phyloP scores from a whole-genome alignment of 495 filamentous ascomycete genomes.

The Thozetella sp. region DNA sequence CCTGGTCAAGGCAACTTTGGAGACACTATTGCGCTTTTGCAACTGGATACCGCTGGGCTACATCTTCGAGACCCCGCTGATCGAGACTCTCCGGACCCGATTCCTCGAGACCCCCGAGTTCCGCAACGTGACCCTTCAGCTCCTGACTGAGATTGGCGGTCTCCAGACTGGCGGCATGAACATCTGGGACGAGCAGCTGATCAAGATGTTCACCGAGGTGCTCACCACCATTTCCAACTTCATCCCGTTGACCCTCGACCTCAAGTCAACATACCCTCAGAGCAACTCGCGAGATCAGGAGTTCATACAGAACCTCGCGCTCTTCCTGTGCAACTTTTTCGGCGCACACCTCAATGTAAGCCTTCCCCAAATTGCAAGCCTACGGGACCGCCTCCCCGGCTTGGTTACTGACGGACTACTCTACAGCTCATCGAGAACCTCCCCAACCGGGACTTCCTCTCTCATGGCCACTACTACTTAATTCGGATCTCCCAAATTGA shows the following conservation, averaged over 20 bases:
- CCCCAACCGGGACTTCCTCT: constrained; percentile 90
- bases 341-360: constrained; percentile 85
- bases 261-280: constrained; percentile 84
- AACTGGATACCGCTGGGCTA: constrained; percentile 99
- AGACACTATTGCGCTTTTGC: constrained; percentile 92
- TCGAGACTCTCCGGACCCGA: constrained; percentile 86
- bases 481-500: constrained; percentile 98
- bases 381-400: neutral
- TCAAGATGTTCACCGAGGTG: constrained; percentile 96
- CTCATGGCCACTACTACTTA: constrained; percentile 95
- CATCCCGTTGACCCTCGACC: constrained; percentile 83
- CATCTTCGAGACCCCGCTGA: constrained; percentile 96
- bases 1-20: constrained; percentile 89
- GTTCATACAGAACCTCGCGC: constrained; percentile 92
- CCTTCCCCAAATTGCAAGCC: constrained; percentile 8
- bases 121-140: constrained; percentile 94
- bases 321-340: constrained; percentile 97
- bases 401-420: neutral
- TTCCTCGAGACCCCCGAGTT: constrained; percentile 93
- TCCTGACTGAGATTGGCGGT: constrained; percentile 94
- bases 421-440: constrained; percentile 88
- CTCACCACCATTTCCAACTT: constrained; percentile 86
- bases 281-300: constrained; percentile 96
- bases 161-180: constrained; percentile 71
- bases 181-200: constrained; percentile 88